Base-by-base conservation (phyloP, 148 eudicot species). In the Diospyros kaki region DNA sequence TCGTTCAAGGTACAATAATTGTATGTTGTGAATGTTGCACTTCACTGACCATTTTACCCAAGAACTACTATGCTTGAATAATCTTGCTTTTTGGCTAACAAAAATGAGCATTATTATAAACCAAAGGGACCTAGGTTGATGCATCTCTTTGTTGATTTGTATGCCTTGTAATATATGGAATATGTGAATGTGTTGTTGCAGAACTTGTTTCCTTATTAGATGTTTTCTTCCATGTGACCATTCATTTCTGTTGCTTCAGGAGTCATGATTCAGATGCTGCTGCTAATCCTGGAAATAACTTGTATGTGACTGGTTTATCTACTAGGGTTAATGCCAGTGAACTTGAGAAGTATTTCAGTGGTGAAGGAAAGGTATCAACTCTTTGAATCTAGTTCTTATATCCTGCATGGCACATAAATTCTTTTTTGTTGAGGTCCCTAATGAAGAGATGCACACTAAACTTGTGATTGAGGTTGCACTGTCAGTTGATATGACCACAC, bases 281-380 rank as follows among this genome's bases (percentile, higher is more conserved):
- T 56, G 74, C 68, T 64, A 90, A 90, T 76, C 90, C 90, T 60
- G 95, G 95, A 53, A 90, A 88, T 80, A 88, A 83, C 64, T 70
- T 90, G 79, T 90, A 88, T 82, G 91, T 90, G n/a, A 88, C 91
- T 67, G 94, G 91, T 46, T 79, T 90, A 74, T 90, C 94, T 7
- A 84, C 81, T 12, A 85, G 94, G 83, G 94, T 88, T 72, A 78
- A 86, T 75, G 46, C 38, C 68, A 77, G 78, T 75, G 91, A 90
- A 71, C 90, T 90, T 66, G 88, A 88, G 87, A 85, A 81, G 79
- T 83, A 68, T 75, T 90, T 88, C 80, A 58, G 66, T 73, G 83
- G 79, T 73, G 90, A 90, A 78, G 94, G 94, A 77, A 90, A 88
- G 94, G 94, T 90, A 85, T 63, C 66, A 38, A 14, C 9, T 18